phyloP scores from a whole-genome alignment of 768 basidiomycete genomes.

The Tulasnella sp. region DNA sequence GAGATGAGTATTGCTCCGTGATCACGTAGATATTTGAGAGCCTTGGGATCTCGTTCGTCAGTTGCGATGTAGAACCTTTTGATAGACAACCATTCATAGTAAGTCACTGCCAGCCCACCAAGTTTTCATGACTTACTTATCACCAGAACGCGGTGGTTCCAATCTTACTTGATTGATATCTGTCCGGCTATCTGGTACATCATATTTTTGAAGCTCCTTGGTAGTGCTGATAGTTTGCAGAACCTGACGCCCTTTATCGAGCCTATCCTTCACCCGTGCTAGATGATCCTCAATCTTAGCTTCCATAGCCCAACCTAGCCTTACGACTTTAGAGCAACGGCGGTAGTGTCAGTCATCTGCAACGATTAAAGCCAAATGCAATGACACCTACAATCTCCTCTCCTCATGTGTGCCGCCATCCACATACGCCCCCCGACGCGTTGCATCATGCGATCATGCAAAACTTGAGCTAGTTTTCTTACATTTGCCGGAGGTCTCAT shows the following conservation, averaged over 20 bases:
- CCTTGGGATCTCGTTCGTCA: conserved; percentile 19
- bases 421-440: conserved; percentile 18
- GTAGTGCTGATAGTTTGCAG: background rate
- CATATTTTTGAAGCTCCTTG: background rate
- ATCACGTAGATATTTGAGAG: conserved; percentile 15
- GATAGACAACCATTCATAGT: background rate
- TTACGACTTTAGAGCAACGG: no score
- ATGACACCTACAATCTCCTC: conserved; percentile 18
- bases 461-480: conserved; percentile 23
- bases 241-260: conserved; percentile 22
- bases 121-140: conserved; percentile 15
- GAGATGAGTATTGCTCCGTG: conserved; percentile 16
- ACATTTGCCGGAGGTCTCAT: conserved; percentile 24
- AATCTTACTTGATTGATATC: conserved; percentile 7
- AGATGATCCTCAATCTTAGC: conserved; percentile 28
- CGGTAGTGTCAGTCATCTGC: no score
- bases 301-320: conserved; percentile 29
- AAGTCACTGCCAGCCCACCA: no score
- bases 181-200: conserved; percentile 15
- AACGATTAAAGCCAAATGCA: background rate
- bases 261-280: conserved; percentile 24
- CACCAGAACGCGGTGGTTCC: conserved; percentile 14
- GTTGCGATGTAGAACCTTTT: conserved; percentile 21
- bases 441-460: conserved; percentile 27
- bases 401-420: conserved; percentile 19